Evolutionary conservation across 495 filamentous ascomycete species (phyloP), one percentile per base, ranked within the genome.

Genomic region (Penicillium atrosanguineum): DNA sequence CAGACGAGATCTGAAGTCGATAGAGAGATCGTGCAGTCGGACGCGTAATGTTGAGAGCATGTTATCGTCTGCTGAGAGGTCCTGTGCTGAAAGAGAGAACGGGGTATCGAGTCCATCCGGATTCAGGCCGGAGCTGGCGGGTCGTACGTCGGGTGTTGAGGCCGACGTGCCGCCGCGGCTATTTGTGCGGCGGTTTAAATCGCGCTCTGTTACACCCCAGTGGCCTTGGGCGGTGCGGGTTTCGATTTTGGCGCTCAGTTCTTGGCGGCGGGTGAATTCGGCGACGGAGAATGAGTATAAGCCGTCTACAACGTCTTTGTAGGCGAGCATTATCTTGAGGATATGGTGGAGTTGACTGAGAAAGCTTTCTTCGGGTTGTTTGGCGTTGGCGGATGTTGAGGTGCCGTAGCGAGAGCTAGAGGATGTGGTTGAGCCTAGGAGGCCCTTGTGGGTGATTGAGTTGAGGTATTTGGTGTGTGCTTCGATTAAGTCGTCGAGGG

Each of bases 381-480:
- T 73, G 48, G 69, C 73, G 48, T 63, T 73, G 28, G 69, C 69
- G 42, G 65, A 75, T 56, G 71, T 74, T 20, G 71, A 74, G 20
- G 65, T 55, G 39, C 66, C 64, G 34, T 64, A 68, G 16, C 65
- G 61, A 1, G 31, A 14, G 31, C 11, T 34, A 48, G 74, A 72
- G 52, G 68, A 73, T 37, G 62, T 80, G 14, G 77, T 75, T 12
- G 86, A 87, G 43, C 93, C 91, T 0, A 99, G 78, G 6, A 99
- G 83, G 42, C 95, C 95, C 70, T 99, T 99, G 69, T 94, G 89
- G 4, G 95, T 99, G 69, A 99, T 96, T 37, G 85, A 84, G 44
- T 88, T 89, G 19, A 99, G 85, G 71, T 97, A 99, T 49, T 81
- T 85, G 25, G 85, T 88, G 69, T 99, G 95, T 11, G 94, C 95